These are phyloP conservation scores for Coelastrella sp. DNA, from an alignment of 139 green algal genomes.

Conservation along the genomic window DNA sequence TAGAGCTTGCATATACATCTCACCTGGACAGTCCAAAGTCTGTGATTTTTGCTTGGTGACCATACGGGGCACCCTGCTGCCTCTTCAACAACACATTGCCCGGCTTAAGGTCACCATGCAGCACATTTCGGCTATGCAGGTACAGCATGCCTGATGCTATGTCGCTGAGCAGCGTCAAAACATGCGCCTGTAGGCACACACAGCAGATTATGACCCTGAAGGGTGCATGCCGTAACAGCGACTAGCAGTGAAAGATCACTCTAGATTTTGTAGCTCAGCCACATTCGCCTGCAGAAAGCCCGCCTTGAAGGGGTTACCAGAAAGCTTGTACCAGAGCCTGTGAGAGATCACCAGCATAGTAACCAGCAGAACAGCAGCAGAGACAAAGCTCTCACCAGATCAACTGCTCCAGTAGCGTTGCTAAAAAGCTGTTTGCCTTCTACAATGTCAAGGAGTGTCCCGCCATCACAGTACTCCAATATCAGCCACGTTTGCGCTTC, in stretches of 20 bases:
- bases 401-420: neutral
- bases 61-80: slow-evolving; percentile 15
- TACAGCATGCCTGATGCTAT: slow-evolving; percentile 34
- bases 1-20: neutral
- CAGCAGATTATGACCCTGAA: neutral
- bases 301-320: neutral
- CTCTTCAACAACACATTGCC: slow-evolving; percentile 40
- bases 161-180: slow-evolving; percentile 32
- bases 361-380: neutral
- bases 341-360: neutral
- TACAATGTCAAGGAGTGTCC: slow-evolving; percentile 29
- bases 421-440: neutral
- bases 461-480: slow-evolving; percentile 18
- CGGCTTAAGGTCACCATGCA: slow-evolving; percentile 42
- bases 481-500: slow-evolving; percentile 43
- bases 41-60: slow-evolving; percentile 52
- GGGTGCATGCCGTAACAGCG: neutral
- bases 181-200: neutral
- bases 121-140: slow-evolving; percentile 30
- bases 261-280: neutral
- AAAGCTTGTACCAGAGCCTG: neutral
- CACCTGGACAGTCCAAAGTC: slow-evolving; percentile 30
- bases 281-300: neutral
- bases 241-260: neutral
- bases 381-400: neutral